These are phyloP conservation scores for Pilatotrama ljubarskyi DNA, from an alignment of 768 basidiomycete genomes.

Conservation along the genomic window DNA sequence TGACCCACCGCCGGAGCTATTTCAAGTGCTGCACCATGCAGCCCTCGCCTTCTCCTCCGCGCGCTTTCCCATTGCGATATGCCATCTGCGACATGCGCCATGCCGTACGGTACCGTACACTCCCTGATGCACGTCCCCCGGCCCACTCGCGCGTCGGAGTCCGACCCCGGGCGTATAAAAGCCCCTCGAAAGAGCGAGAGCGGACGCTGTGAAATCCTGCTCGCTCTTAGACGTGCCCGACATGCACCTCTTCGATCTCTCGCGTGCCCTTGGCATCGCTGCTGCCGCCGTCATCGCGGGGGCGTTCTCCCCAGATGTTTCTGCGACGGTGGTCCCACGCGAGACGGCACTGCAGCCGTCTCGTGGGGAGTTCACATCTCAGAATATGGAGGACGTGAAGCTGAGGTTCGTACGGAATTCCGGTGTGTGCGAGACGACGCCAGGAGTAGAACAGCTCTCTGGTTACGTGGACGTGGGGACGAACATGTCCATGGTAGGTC, in stretches of 20 bases:
- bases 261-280: not conserved
- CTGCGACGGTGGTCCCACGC: not conserved
- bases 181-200: too few species aligned
- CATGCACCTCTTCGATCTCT: not conserved
- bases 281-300: not conserved
- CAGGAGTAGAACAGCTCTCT: slow-evolving; percentile 57
- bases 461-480: slow-evolving; percentile 60
- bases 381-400: slow-evolving; percentile 23
- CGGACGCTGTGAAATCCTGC: not conserved
- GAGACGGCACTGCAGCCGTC: not conserved
- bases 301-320: not conserved
- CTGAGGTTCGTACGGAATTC: slow-evolving; percentile 57
- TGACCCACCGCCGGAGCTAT: not conserved
- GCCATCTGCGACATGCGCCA: not conserved
- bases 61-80: slow-evolving; percentile 1
- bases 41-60: not conserved
- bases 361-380: slow-evolving; percentile 23
- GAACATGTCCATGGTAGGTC: slow-evolving; percentile 56
- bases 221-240: too few species aligned
- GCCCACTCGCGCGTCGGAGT: too few species aligned
- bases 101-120: not conserved
- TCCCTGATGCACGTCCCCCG: not conserved
- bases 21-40: not conserved
- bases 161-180: not conserved
- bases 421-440: slow-evolving; percentile 66